Percentiles rank a stretch among this genome's conserved stretches.
These are phyloP conservation scores for Hypocrella siamensis DNA, from an alignment of 2,329 filamentous ascomycete genomes.

Conservation along the genomic window DNA sequence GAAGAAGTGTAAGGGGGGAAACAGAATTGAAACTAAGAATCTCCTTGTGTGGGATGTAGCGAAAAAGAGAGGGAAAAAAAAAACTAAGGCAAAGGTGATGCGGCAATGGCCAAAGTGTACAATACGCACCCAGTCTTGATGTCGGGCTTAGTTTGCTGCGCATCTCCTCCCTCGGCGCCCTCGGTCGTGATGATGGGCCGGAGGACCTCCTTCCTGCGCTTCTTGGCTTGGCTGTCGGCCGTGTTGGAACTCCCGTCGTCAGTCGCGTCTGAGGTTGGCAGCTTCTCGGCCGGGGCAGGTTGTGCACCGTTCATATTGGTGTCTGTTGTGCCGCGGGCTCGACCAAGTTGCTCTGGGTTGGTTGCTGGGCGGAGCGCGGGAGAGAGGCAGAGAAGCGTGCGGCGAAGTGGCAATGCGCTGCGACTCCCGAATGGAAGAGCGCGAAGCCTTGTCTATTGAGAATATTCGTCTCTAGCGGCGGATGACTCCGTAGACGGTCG, in stretches of 20 bases:
- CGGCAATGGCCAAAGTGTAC: too few species aligned
- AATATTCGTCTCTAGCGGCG: too few species aligned
- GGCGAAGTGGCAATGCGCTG: too few species aligned
- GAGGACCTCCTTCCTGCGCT: slow-evolving; percentile 58
- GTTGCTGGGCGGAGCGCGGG: neutral
- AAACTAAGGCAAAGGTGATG: too few species aligned
- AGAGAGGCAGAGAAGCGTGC: neutral
- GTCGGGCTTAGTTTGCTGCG: slow-evolving; percentile 10
- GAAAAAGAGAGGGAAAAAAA: neutral
- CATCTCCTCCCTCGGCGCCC: slow-evolving; percentile 12
- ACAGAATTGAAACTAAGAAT: too few species aligned
- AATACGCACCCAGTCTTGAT: slow-evolving; percentile 20
- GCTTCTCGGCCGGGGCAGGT: slow-evolving; percentile 16
- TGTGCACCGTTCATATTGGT: slow-evolving; percentile 14
- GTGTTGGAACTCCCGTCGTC: slow-evolving; percentile 11
- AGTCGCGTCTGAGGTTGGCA: slow-evolving; percentile 6
- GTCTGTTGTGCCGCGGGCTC: neutral
- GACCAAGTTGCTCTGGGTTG: neutral
- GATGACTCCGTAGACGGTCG: too few species aligned
- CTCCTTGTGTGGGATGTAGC: too few species aligned
- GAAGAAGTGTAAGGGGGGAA: neutral
- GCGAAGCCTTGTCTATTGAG: too few species aligned
- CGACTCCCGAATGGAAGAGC: too few species aligned
- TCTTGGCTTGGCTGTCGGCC: slow-evolving; percentile 33
- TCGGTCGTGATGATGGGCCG: slow-evolving; percentile 64